phyloP scores from a whole-genome alignment of 78 protist genomes.

The Creolimax fragrantissima region DNA sequence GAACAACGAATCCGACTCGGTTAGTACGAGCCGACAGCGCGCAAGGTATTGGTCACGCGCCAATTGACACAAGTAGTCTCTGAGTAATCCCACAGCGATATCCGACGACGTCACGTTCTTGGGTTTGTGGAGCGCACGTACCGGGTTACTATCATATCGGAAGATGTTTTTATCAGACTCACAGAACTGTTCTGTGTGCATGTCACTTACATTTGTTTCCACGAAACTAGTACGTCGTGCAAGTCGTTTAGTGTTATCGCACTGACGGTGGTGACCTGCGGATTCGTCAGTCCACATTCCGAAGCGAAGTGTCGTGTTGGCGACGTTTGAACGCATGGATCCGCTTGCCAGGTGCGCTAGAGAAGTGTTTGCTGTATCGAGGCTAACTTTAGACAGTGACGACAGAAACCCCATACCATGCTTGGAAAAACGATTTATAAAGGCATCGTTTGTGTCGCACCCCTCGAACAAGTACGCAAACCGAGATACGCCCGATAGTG shows the following conservation, averaged over 20 bases:
- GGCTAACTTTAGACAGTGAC: background rate
- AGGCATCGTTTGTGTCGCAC: background rate
- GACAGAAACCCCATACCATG: background rate
- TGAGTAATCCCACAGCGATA: background rate
- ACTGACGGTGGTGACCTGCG: background rate
- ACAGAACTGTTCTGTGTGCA: background rate
- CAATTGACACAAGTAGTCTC: background rate
- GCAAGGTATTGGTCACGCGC: background rate
- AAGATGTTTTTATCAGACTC: background rate
- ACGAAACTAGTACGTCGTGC: background rate
- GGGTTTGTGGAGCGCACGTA: background rate
- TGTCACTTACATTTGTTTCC: background rate
- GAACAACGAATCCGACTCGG: background rate
- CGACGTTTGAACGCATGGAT: background rate
- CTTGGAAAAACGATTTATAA: background rate
- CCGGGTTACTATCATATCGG: background rate
- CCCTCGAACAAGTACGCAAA: background rate
- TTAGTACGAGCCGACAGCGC: background rate
- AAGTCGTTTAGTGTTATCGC: too few relatives aligned
- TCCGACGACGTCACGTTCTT: background rate
- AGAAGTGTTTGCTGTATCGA: background rate
- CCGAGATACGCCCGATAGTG: background rate
- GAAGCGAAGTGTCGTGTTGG: background rate
- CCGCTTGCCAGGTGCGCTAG: too few relatives aligned
- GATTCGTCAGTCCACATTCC: background rate